Base-by-base conservation (phyloP, 768 basidiomycete species). In the Lenzites betulinus region DNA sequence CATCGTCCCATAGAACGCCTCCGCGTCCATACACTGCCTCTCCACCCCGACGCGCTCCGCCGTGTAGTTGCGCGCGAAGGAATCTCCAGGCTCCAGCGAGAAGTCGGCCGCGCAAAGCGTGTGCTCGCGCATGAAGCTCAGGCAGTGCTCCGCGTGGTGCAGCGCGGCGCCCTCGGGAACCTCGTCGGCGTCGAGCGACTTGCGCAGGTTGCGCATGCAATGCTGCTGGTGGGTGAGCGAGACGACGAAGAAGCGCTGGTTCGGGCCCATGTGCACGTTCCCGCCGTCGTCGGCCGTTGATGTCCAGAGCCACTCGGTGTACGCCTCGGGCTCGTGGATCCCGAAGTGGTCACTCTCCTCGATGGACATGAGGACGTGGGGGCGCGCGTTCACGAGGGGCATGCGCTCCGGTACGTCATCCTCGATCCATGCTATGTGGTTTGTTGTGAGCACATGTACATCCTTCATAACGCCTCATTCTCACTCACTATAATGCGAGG, bases 201-300 rank as follows among this genome's bases (percentile, higher is more conserved):
- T 43, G 7, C 72, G 69, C 18, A 75, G 61, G 7, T 60, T 51
- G 56, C 71, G 64, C 2, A 75, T 54, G 47, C 68, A 69, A 39
- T 69, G 67, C 22, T 67, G 49, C 56, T 69, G 55, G 55, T 69
- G 68, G 38, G 55, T 64, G 49, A 66, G 53, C 20, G 62, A 39
- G n/a, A 73, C 46, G 20, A 62, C 62, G 65, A 71, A 70, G 51
- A 69, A 61, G 16, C 70, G 67, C 26, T 64, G 58, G 51, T 64
- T 44, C 15, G 70, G 68, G 8, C 71, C 71, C 46, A 69, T 60
- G 41, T 62, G 70, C 20, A 70, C 62, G 64, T 68, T 66, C 58
- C 18, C 58, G n/a, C 67, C 67, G 59, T 60, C 59, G 26, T 43
- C 38, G n/a, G 33, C 49, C 5, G 51, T 53, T 9, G 51, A 44